Conservation (phyloP, 148 eudicot species). For the Camellia lanceoleosa region DNA sequence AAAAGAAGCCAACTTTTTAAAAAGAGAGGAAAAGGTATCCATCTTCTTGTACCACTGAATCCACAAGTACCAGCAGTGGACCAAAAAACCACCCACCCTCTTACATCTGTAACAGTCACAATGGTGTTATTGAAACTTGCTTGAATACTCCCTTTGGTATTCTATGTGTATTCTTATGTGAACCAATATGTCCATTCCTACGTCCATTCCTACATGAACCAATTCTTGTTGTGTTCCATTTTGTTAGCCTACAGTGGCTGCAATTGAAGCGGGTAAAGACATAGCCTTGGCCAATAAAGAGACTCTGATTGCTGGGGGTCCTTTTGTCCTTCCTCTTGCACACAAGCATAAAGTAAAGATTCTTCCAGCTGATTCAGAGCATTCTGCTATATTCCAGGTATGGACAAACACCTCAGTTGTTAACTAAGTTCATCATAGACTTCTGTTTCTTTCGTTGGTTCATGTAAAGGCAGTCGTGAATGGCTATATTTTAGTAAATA, state of each 20-base stretch:
- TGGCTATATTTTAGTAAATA: not conserved
- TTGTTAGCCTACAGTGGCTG: conserved; percentile 93
- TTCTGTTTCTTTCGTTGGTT: not conserved
- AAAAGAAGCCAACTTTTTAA: not conserved
- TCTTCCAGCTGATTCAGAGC: conserved; percentile 99
- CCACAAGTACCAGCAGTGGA: too few relatives aligned
- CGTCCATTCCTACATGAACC: too few relatives aligned
- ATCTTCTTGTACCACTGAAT: not conserved
- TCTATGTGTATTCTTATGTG: too few relatives aligned
- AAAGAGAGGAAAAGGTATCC: not conserved
- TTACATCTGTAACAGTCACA: too few relatives aligned
- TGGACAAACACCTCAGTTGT: not conserved
- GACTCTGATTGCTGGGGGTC: conserved; percentile 98
- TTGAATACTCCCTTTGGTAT: too few relatives aligned
- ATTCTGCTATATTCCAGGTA: conserved; percentile 99
- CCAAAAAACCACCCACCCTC: too few relatives aligned
- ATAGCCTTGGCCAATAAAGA: conserved; percentile 98
- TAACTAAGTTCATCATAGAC: not conserved
- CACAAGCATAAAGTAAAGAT: conserved; percentile 94
- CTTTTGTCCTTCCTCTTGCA: conserved; percentile 99
- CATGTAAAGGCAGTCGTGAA: not conserved
- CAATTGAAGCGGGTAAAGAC: conserved; percentile 95
- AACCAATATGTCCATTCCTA: too few relatives aligned
- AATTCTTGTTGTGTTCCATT: conserved; percentile 10
- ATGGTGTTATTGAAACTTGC: too few relatives aligned